Evolutionary conservation across 2,329 filamentous ascomycete genomes (phyloP).

Genomic region (Claviceps sp.): DNA sequence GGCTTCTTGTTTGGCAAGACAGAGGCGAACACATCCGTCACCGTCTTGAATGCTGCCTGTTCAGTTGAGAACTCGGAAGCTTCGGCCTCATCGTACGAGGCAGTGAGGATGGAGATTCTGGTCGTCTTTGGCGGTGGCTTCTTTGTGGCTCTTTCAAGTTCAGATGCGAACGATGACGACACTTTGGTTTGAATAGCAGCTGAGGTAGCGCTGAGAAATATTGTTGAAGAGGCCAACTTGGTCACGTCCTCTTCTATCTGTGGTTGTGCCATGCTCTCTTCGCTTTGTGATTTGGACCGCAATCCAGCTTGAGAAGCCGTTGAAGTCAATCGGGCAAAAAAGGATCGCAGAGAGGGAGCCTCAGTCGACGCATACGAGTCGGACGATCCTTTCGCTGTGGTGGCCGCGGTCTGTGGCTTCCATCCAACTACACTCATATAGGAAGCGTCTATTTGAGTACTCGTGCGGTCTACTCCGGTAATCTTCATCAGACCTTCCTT

Average conservation of each 20-base stretch:
- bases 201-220: slow-evolving; percentile 81
- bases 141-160: slow-evolving; percentile 90
- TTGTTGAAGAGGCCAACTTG: slow-evolving; percentile 56
- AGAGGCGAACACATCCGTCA: slow-evolving; percentile 72
- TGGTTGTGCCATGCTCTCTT: slow-evolving; percentile 50
- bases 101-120: slow-evolving; percentile 75
- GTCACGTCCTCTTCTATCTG: slow-evolving; percentile 58
- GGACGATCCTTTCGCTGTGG: slow-evolving; percentile 24
- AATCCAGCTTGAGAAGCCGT: slow-evolving; percentile 34
- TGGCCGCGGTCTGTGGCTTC: slow-evolving; percentile 43
- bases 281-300: slow-evolving; percentile 42
- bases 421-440: slow-evolving; percentile 84
- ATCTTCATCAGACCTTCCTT: slow-evolving; percentile 84
- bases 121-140: slow-evolving; percentile 87
- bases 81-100: slow-evolving; percentile 71
- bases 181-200: slow-evolving; percentile 71
- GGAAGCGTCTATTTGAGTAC: slow-evolving; percentile 79
- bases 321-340: slow-evolving; percentile 66
- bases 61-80: slow-evolving; percentile 43
- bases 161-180: slow-evolving; percentile 56
- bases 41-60: slow-evolving; percentile 35
- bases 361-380: slow-evolving; percentile 37
- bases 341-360: slow-evolving; percentile 55
- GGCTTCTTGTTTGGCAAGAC: slow-evolving; percentile 76
- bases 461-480: slow-evolving; percentile 64